Conservation (phyloP, 352 stramenopile genomes). For the Pythium periplocum region DNA sequence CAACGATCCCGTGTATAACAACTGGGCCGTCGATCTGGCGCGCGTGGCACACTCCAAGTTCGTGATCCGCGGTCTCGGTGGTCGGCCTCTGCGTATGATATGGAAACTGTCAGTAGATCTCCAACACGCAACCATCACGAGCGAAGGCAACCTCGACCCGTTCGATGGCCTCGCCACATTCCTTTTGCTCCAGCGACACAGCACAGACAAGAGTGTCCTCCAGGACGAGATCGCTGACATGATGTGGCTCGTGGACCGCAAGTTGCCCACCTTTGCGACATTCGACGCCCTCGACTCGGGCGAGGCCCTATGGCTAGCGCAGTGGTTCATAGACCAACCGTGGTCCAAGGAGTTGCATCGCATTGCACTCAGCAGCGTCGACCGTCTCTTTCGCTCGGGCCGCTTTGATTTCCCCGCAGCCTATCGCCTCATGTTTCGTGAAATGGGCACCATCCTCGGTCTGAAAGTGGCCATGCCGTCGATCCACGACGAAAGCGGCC, state of each 20-base stretch:
- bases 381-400: constrained; percentile 12
- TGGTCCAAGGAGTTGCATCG: constrained; percentile 13
- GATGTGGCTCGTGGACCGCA: constrained; percentile 16
- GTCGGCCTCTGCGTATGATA: constrained; percentile 21
- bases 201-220: constrained; percentile 10
- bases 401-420: constrained; percentile 10
- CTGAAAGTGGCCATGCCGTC: constrained; percentile 13
- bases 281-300: constrained; percentile 24
- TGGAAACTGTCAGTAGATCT: constrained; percentile 33
- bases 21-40: constrained; percentile 20
- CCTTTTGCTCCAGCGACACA: constrained; percentile 19
- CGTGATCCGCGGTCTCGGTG: constrained; percentile 16
- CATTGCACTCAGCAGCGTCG: constrained; percentile 17
- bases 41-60: constrained; percentile 17
- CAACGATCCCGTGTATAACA: constrained; percentile 12
- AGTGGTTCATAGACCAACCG: constrained; percentile 20
- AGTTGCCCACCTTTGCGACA: constrained; percentile 18
- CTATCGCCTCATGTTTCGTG: constrained; percentile 27
- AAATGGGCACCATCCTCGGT: constrained; percentile 28
- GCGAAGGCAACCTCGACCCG: constrained; percentile 26
- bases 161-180: constrained; percentile 27
- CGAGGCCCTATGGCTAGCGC: constrained; percentile 24
- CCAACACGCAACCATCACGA: constrained; percentile 20
- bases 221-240: constrained; percentile 21
- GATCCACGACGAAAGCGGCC: constrained; percentile 7